Evolutionary conservation across 2,329 filamentous ascomycete genomes (phyloP), one percentile per base, ranked within the genome.

Genomic region (Cadophora sp.): DNA sequence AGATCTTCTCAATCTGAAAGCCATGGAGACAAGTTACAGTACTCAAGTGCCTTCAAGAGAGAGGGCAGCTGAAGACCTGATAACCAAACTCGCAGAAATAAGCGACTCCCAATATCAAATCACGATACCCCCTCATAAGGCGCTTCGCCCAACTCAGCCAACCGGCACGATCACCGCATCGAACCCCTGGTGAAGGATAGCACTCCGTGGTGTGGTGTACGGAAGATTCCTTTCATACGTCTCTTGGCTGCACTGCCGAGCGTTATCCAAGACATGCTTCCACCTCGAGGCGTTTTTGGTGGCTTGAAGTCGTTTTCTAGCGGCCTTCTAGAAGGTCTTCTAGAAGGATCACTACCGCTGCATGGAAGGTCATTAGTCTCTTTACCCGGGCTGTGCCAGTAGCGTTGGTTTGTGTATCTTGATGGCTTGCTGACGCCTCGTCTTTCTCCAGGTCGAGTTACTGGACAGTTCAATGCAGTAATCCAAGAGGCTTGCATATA

Each of bases 221-320:
- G 22, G 48, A 51, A 13, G 6, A 27, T 30, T 27, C 22, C 22
- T 51, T 27, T 27, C 48, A 27, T 30, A 51, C 20, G 20, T 51
- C 13, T 51, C 48, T 51, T 51, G 48, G 48, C 48, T 51, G n/a
- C 45, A 22, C 45, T 48, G 45, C 45, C 45, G 8, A n/a, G 45
- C 45, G 20, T n/a, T 48, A 20, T 48, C 45, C 45, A 48, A 48
- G 45, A 22, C 45, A 13, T 39, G 45, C 45, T 48, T n/a, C 22
- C 48, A 18, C 9, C 48, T 51, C 48, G 48, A 51, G 11, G 24
- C 48, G 13, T 51, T n/a, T n/a, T 13, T 27, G 47, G 16, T 51
- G 48, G 48, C 22, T 16, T 51, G 48, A 51, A 24, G 22, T 51
- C 16, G 48, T 51, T 51, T 51, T 27, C 20, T 51, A 51, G 48